Evolutionary conservation across 495 filamentous ascomycete genomes (phyloP), one percentile per base, ranked within the genome.

Genomic region (Xylaria intraflava): DNA sequence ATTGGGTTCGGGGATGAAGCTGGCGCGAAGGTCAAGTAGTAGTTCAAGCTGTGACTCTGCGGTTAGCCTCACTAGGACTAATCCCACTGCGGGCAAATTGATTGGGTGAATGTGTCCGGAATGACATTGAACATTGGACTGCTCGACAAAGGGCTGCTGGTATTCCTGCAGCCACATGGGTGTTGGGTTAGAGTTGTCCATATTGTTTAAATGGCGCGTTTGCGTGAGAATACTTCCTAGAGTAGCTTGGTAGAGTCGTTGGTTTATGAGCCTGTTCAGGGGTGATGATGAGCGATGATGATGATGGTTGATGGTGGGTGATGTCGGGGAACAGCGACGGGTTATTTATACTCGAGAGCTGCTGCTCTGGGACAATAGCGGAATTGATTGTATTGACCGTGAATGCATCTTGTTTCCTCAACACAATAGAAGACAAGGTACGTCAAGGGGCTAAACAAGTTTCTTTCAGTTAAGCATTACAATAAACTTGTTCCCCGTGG

Each of bases 191-290:
- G 33, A 27, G 4, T 29, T 17, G 22, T 1, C 24, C 51, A 53
- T 55, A 27, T 23, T 47, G 31, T 7, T n/a, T n/a, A n/a, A n/a
- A n/a, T n/a, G n/a, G n/a, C n/a, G n/a, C n/a, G n/a, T n/a, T n/a
- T n/a, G n/a, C n/a, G n/a, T n/a, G 1, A 30, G 17, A 31, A 22
- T 35, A 3, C 20, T 29, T 22, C 14, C 42, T 19, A 23, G 10
- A 30, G 26, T 20, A 33, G 44, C 6, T 33, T 14, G 44, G 16
- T 35, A 69, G 69, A 46, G 72, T 72, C 10, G 58, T 73, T 10
- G 58, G 58, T 7, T 14, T 16, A 19, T 7, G 35, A 38, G 35
- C n/a, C 11, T 29, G 9, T 4, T 29, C 27, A 4, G 27, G 27
- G 35, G 48, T 19, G 26, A 29, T 50, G 36, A 6, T 31, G 24